These are phyloP conservation scores for Basidiobolus meristosporus DNA, from an alignment of 371 early-diverging fungal species.

Conservation along the genomic window DNA sequence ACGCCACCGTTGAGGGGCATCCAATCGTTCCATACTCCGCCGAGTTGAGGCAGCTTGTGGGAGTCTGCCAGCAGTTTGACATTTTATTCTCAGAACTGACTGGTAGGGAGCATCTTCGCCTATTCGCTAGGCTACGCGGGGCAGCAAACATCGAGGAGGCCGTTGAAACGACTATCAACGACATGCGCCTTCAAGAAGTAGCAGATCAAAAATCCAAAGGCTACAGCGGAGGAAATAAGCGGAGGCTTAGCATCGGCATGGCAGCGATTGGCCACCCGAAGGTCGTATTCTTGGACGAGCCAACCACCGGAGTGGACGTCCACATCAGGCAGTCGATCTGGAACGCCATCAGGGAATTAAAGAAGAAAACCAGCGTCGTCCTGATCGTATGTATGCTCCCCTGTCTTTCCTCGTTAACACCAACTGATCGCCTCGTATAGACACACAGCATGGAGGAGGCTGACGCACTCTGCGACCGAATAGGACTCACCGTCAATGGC, in stretches of 20 bases:
- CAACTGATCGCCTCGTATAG: too few relatives aligned
- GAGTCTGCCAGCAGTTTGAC: constrained; percentile 30
- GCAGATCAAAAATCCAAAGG: constrained; percentile 6
- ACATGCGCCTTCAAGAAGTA: background rate
- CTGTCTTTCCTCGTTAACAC: too few relatives aligned
- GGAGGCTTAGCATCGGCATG: constrained; percentile 33
- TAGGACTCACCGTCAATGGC: constrained; percentile 25
- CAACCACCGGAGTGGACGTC: constrained; percentile 30
- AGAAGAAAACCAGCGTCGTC: constrained; percentile 13
- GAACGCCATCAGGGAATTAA: constrained; percentile 17
- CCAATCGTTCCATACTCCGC: constrained; percentile 11
- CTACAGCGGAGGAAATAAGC: constrained; percentile 32
- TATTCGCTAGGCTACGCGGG: constrained; percentile 16
- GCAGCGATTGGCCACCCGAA: constrained; percentile 27
- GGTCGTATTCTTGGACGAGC: constrained; percentile 38
- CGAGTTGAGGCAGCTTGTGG: constrained; percentile 12
- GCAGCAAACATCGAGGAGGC: constrained; percentile 4
- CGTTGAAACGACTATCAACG: too few relatives aligned
- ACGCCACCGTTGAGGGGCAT: constrained; percentile 25
- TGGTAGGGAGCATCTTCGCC: constrained; percentile 17
- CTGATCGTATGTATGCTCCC: constrained; percentile 8
- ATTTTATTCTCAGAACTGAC: constrained; percentile 21
- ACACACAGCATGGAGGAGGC: constrained; percentile 21
- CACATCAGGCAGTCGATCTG: constrained; percentile 20
- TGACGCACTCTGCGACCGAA: constrained; percentile 17